These are phyloP conservation scores for Striga hermonthica DNA, from an alignment of 305 asterid species.

Conservation along the genomic window DNA sequence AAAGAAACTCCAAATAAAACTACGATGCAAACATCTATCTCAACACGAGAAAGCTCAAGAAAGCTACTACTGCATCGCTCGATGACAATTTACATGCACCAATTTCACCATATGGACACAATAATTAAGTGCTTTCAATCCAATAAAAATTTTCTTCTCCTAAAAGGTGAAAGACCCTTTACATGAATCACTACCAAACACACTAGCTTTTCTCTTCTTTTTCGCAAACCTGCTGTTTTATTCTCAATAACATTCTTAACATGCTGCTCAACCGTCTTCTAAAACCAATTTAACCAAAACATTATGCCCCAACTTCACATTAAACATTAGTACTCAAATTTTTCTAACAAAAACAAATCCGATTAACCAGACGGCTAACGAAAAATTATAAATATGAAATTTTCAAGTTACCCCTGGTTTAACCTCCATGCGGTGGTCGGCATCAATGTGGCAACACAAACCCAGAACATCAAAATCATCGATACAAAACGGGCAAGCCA, in stretches of 20 bases:
- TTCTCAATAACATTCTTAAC: background rate
- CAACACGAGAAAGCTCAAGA: constrained; percentile 18
- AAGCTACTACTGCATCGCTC: constrained; percentile 9
- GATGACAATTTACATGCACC: background rate
- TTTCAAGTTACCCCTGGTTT: constrained; percentile 62
- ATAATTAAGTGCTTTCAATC: too few relatives aligned
- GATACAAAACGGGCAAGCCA: constrained; percentile 82
- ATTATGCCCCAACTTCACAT: background rate
- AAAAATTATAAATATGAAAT: background rate
- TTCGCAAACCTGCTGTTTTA: too few relatives aligned
- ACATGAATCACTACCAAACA: background rate
- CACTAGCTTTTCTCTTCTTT: too few relatives aligned
- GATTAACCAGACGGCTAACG: background rate
- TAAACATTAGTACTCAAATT: background rate
- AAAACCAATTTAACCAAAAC: background rate
- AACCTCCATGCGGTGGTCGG: constrained; percentile 76
- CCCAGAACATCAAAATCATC: constrained; percentile 88
- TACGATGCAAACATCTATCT: constrained; percentile 9
- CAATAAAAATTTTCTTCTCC: background rate
- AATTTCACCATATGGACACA: background rate
- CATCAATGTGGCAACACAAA: constrained; percentile 86
- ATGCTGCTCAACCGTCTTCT: background rate
- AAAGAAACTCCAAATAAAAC: constrained; percentile 26
- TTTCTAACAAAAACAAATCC: background rate
- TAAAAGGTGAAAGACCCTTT: background rate